Conservation (phyloP, 2,329 filamentous ascomycete species). For the Fusarium domesticum region DNA sequence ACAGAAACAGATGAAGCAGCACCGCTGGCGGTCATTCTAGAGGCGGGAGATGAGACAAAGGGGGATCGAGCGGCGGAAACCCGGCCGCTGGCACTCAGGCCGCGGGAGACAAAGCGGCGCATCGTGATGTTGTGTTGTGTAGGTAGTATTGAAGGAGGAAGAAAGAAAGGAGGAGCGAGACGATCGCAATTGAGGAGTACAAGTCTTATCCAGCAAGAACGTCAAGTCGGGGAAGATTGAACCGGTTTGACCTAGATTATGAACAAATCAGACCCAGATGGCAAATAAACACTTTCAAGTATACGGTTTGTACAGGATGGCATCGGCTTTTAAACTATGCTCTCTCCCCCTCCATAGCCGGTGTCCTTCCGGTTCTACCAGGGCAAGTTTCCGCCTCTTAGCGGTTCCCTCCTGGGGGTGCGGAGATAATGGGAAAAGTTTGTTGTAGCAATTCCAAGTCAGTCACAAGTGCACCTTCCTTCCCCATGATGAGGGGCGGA, state of each 20-base stretch:
- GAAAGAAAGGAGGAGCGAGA: neutral
- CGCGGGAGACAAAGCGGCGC: slow-evolving; percentile 46
- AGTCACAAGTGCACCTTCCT: neutral
- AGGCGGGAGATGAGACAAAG: slow-evolving; percentile 24
- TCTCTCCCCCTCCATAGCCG: slow-evolving; percentile 1
- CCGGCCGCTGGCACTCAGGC: slow-evolving; percentile 36
- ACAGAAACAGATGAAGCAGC: slow-evolving; percentile 41
- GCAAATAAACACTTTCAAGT: neutral
- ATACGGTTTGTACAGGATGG: neutral
- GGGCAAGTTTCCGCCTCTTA: neutral
- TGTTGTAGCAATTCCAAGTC: neutral
- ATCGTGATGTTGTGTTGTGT: slow-evolving; percentile 32
- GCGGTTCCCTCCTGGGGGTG: neutral
- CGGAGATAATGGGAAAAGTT: slow-evolving; percentile 7
- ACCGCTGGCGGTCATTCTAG: slow-evolving; percentile 37
- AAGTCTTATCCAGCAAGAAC: too few relatives aligned
- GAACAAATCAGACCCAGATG: neutral
- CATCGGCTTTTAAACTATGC: neutral
- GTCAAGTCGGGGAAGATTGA: too few relatives aligned
- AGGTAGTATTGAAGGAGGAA: neutral
- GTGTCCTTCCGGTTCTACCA: neutral
- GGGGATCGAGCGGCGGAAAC: slow-evolving; percentile 29
- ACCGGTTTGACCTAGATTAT: neutral
- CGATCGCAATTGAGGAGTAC: too few relatives aligned
- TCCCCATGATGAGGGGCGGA: neutral